Percentiles rank a stretch among this genome's conserved stretches.
phyloP scores from a whole-genome alignment of 2,329 filamentous ascomycete species.

The Verticillium isaacii region DNA sequence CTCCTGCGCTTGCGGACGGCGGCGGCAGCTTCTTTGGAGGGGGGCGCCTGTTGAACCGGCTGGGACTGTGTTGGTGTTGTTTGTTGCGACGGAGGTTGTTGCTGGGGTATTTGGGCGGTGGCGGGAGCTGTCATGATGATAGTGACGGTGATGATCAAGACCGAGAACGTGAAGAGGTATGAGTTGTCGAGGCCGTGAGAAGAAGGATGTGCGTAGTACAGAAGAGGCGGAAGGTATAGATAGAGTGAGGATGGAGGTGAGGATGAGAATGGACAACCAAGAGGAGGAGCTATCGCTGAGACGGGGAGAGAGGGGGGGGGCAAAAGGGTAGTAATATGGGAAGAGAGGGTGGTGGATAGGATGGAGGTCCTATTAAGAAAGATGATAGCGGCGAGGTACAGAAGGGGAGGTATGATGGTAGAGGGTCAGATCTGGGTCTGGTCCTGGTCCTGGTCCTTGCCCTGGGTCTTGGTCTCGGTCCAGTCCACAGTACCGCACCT shows the following conservation, averaged over 20 bases:
- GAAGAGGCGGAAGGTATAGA: not conserved
- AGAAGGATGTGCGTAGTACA: not conserved
- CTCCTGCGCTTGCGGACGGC: slow-evolving; percentile 70
- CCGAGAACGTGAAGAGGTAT: not conserved
- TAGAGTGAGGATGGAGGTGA: not conserved
- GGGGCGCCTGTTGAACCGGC: slow-evolving; percentile 35
- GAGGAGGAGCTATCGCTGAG: not conserved
- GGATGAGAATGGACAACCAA: not conserved
- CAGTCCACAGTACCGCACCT: not conserved
- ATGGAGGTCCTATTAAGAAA: not conserved
- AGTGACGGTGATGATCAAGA: not conserved
- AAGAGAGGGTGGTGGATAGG: slow-evolving; percentile 1
- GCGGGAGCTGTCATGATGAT: slow-evolving; percentile 12
- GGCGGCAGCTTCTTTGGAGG: slow-evolving; percentile 42
- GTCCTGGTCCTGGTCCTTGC: not conserved
- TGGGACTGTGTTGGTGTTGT: not conserved
- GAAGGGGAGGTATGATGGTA: not conserved
- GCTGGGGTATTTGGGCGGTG: slow-evolving; percentile 7
- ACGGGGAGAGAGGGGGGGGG: not conserved
- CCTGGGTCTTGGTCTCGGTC: not conserved
- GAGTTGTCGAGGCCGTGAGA: not conserved
- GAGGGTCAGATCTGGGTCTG: not conserved
- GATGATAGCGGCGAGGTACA: not conserved
- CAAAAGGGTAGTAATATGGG: slow-evolving; percentile 4
- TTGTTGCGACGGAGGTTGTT: slow-evolving; percentile 1